phyloP scores from a whole-genome alignment of 2,329 filamentous ascomycete species.

The Epichloe brachyelytri region DNA sequence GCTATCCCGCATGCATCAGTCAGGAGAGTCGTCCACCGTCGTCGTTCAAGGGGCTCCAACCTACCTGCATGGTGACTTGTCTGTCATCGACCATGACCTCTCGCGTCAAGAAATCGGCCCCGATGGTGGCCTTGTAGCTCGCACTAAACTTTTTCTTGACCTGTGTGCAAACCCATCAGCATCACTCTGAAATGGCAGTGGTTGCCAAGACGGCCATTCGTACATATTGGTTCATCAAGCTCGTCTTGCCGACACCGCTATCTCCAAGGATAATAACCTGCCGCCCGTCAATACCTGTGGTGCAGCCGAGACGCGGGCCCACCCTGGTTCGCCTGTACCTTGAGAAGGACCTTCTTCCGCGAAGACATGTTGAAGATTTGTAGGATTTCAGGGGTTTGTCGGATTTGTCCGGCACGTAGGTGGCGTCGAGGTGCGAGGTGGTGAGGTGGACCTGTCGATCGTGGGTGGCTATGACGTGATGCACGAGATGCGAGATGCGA shows the following conservation, averaged over 20 bases:
- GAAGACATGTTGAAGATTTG: slow-evolving; percentile 48
- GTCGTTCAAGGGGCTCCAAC: slow-evolving; percentile 6
- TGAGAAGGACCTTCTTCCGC: slow-evolving; percentile 81
- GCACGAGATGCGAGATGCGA: neutral
- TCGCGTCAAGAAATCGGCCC: slow-evolving; percentile 95
- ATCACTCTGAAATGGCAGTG: neutral
- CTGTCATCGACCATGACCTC: slow-evolving; percentile 95
- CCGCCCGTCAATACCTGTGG: slow-evolving; percentile 1
- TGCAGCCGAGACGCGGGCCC: no score
- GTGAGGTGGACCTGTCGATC: neutral
- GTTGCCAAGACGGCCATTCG: slow-evolving; percentile 21
- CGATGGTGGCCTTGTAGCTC: slow-evolving; percentile 98
- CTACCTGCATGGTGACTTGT: slow-evolving; percentile 94
- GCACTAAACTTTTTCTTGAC: slow-evolving; percentile 99
- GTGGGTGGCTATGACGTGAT: slow-evolving; percentile 4
- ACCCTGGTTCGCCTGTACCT: slow-evolving; percentile 40
- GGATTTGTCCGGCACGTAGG: neutral
- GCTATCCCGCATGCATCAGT: slow-evolving; percentile 34
- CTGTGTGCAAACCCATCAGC: slow-evolving; percentile 31
- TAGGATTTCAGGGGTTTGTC: slow-evolving; percentile 1
- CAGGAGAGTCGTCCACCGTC: neutral
- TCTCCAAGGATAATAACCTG: slow-evolving; percentile 98
- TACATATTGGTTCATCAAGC: slow-evolving; percentile 99
- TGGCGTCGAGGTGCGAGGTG: slow-evolving; percentile 7
- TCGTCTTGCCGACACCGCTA: slow-evolving; percentile 98